These are phyloP conservation scores for Metschnikowia cubensis DNA, from an alignment of 805 yeast species.

Conservation along the genomic window DNA sequence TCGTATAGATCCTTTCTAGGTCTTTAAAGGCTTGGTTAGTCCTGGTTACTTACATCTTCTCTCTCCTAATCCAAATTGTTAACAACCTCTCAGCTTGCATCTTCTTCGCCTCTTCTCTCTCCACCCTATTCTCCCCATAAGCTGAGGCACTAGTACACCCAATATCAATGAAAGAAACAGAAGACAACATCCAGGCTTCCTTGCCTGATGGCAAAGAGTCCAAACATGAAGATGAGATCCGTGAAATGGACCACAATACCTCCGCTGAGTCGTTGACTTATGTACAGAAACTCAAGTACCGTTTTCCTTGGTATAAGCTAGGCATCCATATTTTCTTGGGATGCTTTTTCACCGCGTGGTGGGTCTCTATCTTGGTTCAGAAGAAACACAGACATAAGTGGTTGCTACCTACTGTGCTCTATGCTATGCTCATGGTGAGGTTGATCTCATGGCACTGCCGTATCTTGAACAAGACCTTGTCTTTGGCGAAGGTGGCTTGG, in stretches of 20 bases:
- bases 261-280: constrained; percentile 6
- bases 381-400: constrained; percentile 46
- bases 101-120: not conserved
- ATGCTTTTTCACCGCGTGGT: constrained; percentile 30
- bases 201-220: constrained; percentile 4
- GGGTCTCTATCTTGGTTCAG: constrained; percentile 53
- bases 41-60: not conserved
- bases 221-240: constrained; percentile 4
- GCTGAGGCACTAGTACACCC: not conserved
- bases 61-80: not conserved
- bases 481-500: constrained; percentile 21
- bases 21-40: no score
- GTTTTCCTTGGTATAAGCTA: constrained; percentile 14
- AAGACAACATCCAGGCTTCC: not conserved
- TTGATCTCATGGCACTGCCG: constrained; percentile 49
- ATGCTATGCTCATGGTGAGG: constrained; percentile 48
- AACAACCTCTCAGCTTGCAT: no score
- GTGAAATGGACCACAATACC: constrained; percentile 11
- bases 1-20: no score
- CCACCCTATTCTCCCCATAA: no score
- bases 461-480: constrained; percentile 16
- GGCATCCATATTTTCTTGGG: constrained; percentile 20
- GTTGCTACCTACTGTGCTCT: constrained; percentile 56
- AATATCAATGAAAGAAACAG: constrained; percentile 3
- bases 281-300: constrained; percentile 10